Evolutionary conservation across 306 rosid genomes (phyloP), one percentile per base, ranked within the genome.

Genomic region (Casuarina cunninghamiana): DNA sequence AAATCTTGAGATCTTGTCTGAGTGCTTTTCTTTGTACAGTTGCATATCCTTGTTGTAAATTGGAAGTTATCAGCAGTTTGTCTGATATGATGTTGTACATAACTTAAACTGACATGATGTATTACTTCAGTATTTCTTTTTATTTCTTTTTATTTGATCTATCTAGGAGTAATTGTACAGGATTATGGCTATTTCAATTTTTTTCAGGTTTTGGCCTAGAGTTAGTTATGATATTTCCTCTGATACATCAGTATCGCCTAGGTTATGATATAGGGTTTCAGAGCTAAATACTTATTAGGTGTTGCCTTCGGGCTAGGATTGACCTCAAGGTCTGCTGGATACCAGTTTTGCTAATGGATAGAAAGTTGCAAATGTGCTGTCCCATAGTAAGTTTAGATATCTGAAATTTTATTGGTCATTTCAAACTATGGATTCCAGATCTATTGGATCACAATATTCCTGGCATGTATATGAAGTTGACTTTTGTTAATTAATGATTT

Each of bases 1-100:
- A 95, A 93, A 81, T 77, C 91, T 61, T 89, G 91, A 94, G 86
- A 80, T 80, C 83, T 57, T 70, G 83, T 78, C 79, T 61, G 51
- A 79, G 69, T 78, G 83, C 79, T 72, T 75, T 81, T 71, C 75
- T 79, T 75, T 83, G 95, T 89, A 83, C 84, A 91, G 84, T 83
- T 89, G 83, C 71, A 75, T 83, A 77, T 53, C 58, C 81, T 79
- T 78, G 81, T 83, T 78, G 73, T 69, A 80, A 79, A 82, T 78
- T 79, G 71, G 44, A 76, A 73, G 65, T 86, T 71, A 51, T 74
- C 84, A 78, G 81, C 81, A 77, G 81, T 73, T 82, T 77, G 71
- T 80, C 67, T 72, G 82, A 75, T 80, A 80, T 82, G 83, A 61
- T 81, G 78, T 83, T 61, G 80, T 79, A 77, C 79, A 72, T 63